Conservation (phyloP, 148 eudicot species). For the Selenicereus undatus region DNA sequence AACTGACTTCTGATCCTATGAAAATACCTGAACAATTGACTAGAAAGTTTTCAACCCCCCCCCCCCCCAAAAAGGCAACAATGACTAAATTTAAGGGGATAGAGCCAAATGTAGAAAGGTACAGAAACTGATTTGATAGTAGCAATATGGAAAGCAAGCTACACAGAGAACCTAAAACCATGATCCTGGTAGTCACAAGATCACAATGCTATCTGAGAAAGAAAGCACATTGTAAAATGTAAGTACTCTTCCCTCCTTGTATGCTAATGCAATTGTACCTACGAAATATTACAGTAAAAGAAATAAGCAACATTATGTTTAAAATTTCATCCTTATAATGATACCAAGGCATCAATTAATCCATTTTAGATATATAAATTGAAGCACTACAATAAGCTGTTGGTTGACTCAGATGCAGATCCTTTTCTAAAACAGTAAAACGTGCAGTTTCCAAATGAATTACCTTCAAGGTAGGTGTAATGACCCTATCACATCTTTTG, state of each 20-base stretch:
- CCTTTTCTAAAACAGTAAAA: background rate
- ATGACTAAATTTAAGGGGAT: background rate
- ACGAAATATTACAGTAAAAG: background rate
- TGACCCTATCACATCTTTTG: conserved; percentile 76
- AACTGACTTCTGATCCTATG: background rate
- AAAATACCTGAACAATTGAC: background rate
- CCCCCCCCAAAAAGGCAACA: no score
- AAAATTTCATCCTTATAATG: background rate
- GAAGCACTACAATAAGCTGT: background rate
- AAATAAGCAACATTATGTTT: background rate
- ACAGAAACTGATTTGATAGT: background rate
- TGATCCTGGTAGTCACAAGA: no score
- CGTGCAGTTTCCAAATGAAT: background rate
- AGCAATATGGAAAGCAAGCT: background rate
- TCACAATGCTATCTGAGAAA: no score
- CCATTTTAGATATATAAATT: background rate
- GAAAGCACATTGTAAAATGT: no score
- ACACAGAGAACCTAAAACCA: background rate
- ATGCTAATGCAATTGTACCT: no score
- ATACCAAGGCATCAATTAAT: conserved; percentile 1
- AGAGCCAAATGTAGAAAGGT: background rate
- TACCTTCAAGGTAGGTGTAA: conserved; percentile 86
- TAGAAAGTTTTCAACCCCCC: background rate
- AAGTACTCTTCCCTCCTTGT: no score
- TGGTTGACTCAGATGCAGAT: background rate